These are phyloP conservation scores for Monoraphidium neglectum DNA, from an alignment of 139 green algal species.

Conservation along the genomic window DNA sequence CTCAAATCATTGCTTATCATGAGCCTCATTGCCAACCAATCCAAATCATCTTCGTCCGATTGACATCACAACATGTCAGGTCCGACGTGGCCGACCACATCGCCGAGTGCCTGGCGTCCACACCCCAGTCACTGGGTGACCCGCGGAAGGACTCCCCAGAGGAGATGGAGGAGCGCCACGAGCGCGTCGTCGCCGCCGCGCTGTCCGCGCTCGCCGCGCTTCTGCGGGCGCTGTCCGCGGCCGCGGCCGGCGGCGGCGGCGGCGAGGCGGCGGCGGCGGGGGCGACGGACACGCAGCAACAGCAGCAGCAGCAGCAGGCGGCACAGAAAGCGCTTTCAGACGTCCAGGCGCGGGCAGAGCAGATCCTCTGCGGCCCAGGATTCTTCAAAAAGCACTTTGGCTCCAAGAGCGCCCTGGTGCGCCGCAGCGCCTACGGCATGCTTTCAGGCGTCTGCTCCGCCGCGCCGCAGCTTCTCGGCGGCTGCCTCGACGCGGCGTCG, in stretches of 20 bases:
- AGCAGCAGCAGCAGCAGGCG: conserved; percentile 9
- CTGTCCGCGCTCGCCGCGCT: conserved; percentile 58
- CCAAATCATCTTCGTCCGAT: too few relatives aligned
- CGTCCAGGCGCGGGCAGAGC: neutral
- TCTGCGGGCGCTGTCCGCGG: conserved; percentile 34
- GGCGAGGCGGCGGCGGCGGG: neutral
- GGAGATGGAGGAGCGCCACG: conserved; percentile 70
- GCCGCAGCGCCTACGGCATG: conserved; percentile 54
- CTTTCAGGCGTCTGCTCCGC: conserved; percentile 7
- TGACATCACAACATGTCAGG: too few relatives aligned
- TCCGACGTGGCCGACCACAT: conserved; percentile 54
- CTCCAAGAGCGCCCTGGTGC: conserved; percentile 42
- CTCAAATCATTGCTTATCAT: too few relatives aligned
- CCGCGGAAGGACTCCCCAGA: conserved; percentile 64
- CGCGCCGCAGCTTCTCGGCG: neutral
- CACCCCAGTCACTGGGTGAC: conserved; percentile 59
- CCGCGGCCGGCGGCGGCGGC: neutral
- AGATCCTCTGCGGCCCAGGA: conserved; percentile 27
- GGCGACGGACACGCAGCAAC: neutral
- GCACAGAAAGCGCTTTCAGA: conserved; percentile 2
- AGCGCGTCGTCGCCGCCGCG: conserved; percentile 58
- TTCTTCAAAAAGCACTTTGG: conserved; percentile 55
- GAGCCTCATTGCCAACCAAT: too few relatives aligned
- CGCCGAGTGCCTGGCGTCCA: conserved; percentile 30
- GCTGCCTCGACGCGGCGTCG: neutral